A percentile compares a stretch with the other conserved stretches of the same genome.
Evolutionary conservation across 345 rosid species (phyloP).

Genomic region (Camelina sativa): DNA sequence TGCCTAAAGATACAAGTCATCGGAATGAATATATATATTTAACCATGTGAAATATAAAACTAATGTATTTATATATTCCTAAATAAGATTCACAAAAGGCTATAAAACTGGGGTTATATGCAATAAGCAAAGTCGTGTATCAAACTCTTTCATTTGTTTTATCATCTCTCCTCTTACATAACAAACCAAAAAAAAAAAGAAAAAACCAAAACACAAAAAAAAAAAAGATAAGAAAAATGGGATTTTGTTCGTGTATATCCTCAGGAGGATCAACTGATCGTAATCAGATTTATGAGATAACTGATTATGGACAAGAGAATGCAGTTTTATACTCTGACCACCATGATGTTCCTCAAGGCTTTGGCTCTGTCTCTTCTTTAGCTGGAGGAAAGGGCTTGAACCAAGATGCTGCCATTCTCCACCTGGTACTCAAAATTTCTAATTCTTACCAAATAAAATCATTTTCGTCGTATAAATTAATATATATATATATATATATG

Average conservation of each 20-base stretch:
- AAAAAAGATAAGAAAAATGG: conserved; percentile 12
- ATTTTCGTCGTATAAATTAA: neutral
- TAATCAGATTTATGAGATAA: conserved; percentile 38
- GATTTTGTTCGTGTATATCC: conserved; percentile 40
- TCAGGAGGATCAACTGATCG: conserved; percentile 38
- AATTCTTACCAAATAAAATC: neutral
- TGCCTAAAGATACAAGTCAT: conserved; percentile 35
- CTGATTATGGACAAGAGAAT: conserved; percentile 42
- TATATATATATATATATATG: neutral
- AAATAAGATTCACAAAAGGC: conserved; percentile 40
- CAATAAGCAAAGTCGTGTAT: conserved; percentile 47
- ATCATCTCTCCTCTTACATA: conserved; percentile 9
- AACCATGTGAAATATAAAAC: conserved; percentile 1
- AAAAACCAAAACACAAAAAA: neutral
- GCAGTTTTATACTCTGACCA: conserved; percentile 34
- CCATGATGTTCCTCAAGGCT: conserved; percentile 28
- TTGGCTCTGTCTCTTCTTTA: conserved; percentile 62
- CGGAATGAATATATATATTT: conserved; percentile 13
- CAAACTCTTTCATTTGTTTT: conserved; percentile 26
- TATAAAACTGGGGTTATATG: conserved; percentile 29
- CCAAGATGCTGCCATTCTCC: conserved; percentile 80
- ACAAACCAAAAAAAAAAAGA: neutral
- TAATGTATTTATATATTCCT: conserved; percentile 8
- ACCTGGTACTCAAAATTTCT: conserved; percentile 47
- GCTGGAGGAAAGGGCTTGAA: conserved; percentile 78